Conservation (phyloP, 257 asterid species). For the Handroanthus guayacan region DNA sequence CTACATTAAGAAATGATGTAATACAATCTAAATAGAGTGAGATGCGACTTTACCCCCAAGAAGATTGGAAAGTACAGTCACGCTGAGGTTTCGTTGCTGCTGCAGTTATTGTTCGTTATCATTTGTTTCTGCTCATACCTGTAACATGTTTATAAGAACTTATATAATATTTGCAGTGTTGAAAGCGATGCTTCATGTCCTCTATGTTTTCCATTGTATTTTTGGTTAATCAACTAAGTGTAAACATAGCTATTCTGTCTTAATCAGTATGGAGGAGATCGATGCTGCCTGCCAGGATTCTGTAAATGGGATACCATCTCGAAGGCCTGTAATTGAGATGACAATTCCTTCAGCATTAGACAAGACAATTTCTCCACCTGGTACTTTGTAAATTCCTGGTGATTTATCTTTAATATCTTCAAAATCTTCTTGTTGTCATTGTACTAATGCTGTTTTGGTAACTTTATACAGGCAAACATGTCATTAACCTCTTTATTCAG, state of each 20-base stretch:
- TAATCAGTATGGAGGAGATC: conserved; percentile 83
- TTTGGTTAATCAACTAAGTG: conserved; percentile 26
- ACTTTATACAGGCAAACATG: conserved; percentile 77
- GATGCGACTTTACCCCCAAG: conserved; percentile 11
- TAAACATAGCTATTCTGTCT: conserved; percentile 29
- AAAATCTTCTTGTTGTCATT: neutral
- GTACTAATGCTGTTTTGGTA: conserved; percentile 21
- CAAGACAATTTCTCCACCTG: conserved; percentile 87
- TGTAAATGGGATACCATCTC: conserved; percentile 78
- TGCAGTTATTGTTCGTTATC: conserved; percentile 6
- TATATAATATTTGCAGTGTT: neutral
- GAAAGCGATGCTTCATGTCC: conserved; percentile 7
- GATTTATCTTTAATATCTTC: neutral
- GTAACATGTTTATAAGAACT: conserved; percentile 16
- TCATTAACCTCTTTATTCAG: conserved; percentile 87
- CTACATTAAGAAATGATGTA: conserved; percentile 2
- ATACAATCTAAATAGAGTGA: neutral
- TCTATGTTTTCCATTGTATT: neutral
- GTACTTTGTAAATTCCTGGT: conserved; percentile 44
- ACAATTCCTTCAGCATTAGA: conserved; percentile 93
- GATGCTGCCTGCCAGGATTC: conserved; percentile 80
- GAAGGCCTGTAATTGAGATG: conserved; percentile 94
- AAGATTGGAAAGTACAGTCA: conserved; percentile 12
- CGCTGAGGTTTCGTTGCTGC: neutral
- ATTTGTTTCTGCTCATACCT: neutral